Conservation (phyloP, 352 stramenopile genomes). For the Phytopythium boreale region DNA sequence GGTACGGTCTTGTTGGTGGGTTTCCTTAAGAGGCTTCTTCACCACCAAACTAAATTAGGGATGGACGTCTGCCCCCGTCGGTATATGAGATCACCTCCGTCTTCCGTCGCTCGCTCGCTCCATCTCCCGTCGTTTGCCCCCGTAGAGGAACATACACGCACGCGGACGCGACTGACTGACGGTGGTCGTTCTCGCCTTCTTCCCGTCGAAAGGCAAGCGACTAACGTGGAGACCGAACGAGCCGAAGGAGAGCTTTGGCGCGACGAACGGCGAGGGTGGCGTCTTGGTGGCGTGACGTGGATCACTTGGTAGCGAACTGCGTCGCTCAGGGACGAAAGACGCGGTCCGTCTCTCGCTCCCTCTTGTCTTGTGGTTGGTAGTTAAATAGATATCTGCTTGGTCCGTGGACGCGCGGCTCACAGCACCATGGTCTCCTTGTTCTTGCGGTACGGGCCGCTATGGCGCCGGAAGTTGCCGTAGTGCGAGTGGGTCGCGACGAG, state of each 20-base stretch:
- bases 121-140: too few species aligned
- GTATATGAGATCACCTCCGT: too few species aligned
- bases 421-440: slow-evolving; percentile 44
- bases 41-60: not conserved
- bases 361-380: slow-evolving; percentile 4
- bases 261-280: not conserved
- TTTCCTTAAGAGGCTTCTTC: not conserved
- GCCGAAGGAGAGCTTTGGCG: not conserved
- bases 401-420: slow-evolving; percentile 2
- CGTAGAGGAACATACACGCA: not conserved
- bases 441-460: slow-evolving; percentile 46
- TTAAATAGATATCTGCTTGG: slow-evolving; percentile 6
- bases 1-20: not conserved
- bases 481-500: slow-evolving; percentile 38
- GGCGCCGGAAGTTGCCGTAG: slow-evolving; percentile 48
- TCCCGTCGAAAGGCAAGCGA: not conserved
- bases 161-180: not conserved
- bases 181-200: not conserved
- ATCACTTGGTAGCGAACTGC: not conserved
- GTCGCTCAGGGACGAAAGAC: not conserved
- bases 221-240: not conserved
- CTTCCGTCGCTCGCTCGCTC: too few species aligned
- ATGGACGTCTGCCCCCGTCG: not conserved
- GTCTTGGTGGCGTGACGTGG: not conserved
- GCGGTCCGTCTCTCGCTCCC: not conserved